Evolutionary conservation across 169 alveolate genomes (phyloP).

Genomic region (Babesia ovata): DNA sequence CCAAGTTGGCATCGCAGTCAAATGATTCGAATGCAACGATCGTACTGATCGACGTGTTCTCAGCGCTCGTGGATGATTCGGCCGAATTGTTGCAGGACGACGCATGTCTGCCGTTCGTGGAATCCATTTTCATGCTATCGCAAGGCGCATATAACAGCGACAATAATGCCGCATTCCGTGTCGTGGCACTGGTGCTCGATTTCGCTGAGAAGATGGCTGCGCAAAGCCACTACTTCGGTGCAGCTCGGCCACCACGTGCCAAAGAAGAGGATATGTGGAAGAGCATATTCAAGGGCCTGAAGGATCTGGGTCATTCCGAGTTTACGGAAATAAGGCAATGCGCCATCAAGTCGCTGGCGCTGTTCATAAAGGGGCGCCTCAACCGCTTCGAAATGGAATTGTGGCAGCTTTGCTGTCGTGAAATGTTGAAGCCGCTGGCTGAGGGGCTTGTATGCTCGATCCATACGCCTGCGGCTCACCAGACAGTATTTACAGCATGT

Average conservation of each 20-base stretch:
- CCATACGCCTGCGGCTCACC: background rate
- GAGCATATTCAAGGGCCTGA: slow-evolving; percentile 18
- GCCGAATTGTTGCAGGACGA: slow-evolving; percentile 30
- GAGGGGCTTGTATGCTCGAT: slow-evolving; percentile 16
- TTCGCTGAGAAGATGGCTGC: slow-evolving; percentile 50
- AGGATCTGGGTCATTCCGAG: slow-evolving; percentile 29
- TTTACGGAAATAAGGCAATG: slow-evolving; percentile 25
- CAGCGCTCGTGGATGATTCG: slow-evolving; percentile 36
- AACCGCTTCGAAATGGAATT: slow-evolving; percentile 12
- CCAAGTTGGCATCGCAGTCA: slow-evolving; percentile 1
- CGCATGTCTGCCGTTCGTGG: slow-evolving; percentile 31
- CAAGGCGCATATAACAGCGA: slow-evolving; percentile 9
- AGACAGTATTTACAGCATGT: slow-evolving; percentile 3
- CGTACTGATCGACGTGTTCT: slow-evolving; percentile 31
- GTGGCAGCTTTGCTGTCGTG: slow-evolving; percentile 24
- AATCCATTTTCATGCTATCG: slow-evolving; percentile 14
- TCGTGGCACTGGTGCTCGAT: slow-evolving; percentile 16
- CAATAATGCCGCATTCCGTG: slow-evolving; percentile 32
- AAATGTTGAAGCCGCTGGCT: slow-evolving; percentile 36
- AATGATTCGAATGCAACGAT: background rate
- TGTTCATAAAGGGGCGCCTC: slow-evolving; percentile 24
- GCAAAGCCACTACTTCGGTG: slow-evolving; percentile 35
- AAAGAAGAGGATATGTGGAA: slow-evolving; percentile 30
- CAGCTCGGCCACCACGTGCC: background rate
- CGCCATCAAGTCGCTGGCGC: slow-evolving; percentile 26